These are phyloP conservation scores for Salix caprea DNA, from an alignment of 345 rosid genomes.

Conservation along the genomic window DNA sequence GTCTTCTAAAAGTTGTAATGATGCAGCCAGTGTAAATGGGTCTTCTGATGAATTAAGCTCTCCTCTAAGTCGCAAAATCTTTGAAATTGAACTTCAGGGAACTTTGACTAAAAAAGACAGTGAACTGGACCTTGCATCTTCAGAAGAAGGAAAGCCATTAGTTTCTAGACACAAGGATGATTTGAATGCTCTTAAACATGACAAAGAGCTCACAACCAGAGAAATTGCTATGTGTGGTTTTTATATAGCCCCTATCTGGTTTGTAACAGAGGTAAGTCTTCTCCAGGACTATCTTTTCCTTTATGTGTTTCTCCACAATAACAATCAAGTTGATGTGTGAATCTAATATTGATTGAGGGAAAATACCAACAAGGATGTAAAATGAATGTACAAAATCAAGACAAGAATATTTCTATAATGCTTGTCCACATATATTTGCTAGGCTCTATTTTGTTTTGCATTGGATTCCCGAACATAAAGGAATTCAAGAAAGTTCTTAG, in stretches of 20 bases:
- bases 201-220: constrained; percentile 51
- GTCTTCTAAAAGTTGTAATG: constrained; percentile 50
- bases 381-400: background rate
- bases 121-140: constrained; percentile 50
- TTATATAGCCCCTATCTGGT: constrained; percentile 99
- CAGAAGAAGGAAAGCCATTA: constrained; percentile 59
- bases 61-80: constrained; percentile 51
- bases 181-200: constrained; percentile 36
- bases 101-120: constrained; percentile 70
- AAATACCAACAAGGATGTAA: background rate
- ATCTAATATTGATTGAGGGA: background rate
- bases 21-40: constrained; percentile 36
- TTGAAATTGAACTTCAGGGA: constrained; percentile 79
- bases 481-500: constrained; percentile 1
- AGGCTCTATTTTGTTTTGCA: background rate
- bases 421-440: background rate
- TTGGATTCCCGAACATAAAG: background rate
- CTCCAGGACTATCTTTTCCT: background rate
- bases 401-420: background rate
- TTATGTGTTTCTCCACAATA: background rate
- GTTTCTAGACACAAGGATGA: constrained; percentile 60
- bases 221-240: constrained; percentile 76
- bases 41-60: constrained; percentile 49
- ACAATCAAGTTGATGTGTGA: background rate
- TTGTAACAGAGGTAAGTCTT: constrained; percentile 80